These are phyloP conservation scores for Leccinum uliginosum DNA, from an alignment of 768 basidiomycete genomes.

Conservation along the genomic window DNA sequence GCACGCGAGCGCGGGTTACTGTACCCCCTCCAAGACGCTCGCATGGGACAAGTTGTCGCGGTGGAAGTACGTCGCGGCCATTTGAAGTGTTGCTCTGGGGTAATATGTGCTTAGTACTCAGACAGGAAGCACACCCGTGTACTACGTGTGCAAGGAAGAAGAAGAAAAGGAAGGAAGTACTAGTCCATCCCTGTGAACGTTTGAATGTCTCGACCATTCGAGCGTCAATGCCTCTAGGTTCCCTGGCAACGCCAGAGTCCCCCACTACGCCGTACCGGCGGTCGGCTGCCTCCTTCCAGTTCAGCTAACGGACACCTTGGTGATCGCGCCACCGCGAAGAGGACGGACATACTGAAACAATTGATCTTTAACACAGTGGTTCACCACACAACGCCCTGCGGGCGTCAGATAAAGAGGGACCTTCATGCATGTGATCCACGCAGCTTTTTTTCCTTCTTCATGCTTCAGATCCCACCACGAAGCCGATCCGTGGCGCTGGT, in stretches of 20 bases:
- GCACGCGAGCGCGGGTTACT: conserved; percentile 51
- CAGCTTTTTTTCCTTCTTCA: no score
- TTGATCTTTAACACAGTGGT: background rate
- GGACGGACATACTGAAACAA: background rate
- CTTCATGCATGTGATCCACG: background rate
- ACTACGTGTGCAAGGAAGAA: no score
- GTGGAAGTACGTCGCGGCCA: conserved; percentile 29
- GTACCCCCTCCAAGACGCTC: conserved; percentile 37
- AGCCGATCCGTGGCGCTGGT: background rate
- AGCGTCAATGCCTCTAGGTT: background rate
- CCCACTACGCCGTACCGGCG: background rate
- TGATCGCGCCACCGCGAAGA: background rate
- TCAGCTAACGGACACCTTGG: background rate
- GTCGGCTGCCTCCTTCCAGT: background rate
- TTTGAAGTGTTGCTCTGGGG: background rate
- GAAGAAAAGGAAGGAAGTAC: no score
- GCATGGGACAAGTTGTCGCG: conserved; percentile 60
- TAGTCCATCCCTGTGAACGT: background rate
- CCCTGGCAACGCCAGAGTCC: background rate
- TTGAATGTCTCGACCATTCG: background rate
- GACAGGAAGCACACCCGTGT: no score
- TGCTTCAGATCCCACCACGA: background rate
- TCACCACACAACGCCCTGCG: no score
- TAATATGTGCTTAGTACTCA: background rate
- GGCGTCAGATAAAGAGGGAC: no score